A percentile compares a stretch with the other conserved stretches of the same genome.
These are phyloP conservation scores for Fusarium sp. DNA, from an alignment of 2,329 filamentous ascomycete species.

Conservation along the genomic window DNA sequence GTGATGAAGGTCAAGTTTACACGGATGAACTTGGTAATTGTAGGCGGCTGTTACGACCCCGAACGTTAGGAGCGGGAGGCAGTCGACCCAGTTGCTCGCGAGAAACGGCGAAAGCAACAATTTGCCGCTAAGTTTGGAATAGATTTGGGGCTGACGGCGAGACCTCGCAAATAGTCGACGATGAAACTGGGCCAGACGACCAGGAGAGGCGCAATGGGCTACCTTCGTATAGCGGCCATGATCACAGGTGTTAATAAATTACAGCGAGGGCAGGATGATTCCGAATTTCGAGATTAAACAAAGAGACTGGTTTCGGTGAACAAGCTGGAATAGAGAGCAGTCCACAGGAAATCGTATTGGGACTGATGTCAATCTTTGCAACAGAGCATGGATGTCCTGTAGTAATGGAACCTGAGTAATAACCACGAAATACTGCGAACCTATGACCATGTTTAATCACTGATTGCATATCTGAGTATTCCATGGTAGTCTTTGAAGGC, in stretches of 20 bases:
- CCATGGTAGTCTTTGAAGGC: background rate
- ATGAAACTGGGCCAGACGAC: background rate
- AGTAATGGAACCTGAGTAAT: background rate
- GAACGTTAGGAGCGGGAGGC: slow-evolving; percentile 50
- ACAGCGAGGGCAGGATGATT: background rate
- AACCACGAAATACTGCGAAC: background rate
- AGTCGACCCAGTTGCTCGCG: slow-evolving; percentile 11
- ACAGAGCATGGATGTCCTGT: background rate
- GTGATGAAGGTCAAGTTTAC: slow-evolving; percentile 95
- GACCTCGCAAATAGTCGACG: background rate
- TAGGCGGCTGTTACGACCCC: slow-evolving; percentile 75
- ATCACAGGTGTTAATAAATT: background rate
- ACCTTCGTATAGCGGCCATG: background rate
- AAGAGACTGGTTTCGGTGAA: background rate
- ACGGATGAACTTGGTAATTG: slow-evolving; percentile 91
- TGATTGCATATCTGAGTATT: background rate
- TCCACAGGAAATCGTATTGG: background rate
- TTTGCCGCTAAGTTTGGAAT: slow-evolving; percentile 32
- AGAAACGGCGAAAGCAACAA: slow-evolving; percentile 11
- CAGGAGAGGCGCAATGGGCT: background rate
- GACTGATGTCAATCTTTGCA: background rate
- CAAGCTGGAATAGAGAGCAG: background rate
- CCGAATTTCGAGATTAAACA: background rate
- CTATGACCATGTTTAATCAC: too few species aligned
- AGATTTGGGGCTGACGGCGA: slow-evolving; percentile 18